Conservation (phyloP, 345 rosid species). For the Odontarrhena argentea region DNA sequence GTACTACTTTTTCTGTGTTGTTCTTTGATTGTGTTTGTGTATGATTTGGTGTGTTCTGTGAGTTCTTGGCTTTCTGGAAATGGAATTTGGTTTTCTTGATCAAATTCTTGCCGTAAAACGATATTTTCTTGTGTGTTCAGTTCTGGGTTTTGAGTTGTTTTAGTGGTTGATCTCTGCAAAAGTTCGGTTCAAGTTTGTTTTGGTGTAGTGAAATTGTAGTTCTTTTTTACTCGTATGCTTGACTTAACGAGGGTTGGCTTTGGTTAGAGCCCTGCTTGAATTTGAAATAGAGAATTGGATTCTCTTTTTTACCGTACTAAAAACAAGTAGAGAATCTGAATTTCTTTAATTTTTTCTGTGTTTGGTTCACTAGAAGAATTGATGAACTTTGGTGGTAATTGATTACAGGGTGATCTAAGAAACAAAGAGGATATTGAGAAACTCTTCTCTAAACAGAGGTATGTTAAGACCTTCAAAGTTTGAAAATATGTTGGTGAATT, state of each 20-base stretch:
- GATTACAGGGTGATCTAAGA: constrained; percentile 84
- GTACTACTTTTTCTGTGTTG: constrained; percentile 18
- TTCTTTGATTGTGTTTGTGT: neutral
- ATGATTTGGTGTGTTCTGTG: constrained; percentile 9
- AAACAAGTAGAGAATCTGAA: constrained; percentile 3
- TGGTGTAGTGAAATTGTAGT: neutral
- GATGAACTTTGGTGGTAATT: constrained; percentile 16
- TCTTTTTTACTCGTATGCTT: constrained; percentile 4
- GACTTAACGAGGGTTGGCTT: constrained; percentile 4
- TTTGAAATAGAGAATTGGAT: constrained; percentile 5
- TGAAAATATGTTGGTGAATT: neutral
- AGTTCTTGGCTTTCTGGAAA: constrained; percentile 18
- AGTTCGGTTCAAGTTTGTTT: neutral
- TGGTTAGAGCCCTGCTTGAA: constrained; percentile 2
- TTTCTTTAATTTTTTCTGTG: neutral
- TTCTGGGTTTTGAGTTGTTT: constrained; percentile 16
- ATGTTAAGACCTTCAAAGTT: constrained; percentile 20
- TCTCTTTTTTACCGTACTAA: neutral
- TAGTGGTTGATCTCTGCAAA: neutral
- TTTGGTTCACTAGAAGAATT: constrained; percentile 3
- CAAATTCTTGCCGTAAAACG: neutral
- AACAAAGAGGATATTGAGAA: constrained; percentile 80
- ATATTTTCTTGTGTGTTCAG: neutral
- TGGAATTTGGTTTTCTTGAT: constrained; percentile 13
- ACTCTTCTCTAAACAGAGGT: constrained; percentile 71